phyloP scores from a whole-genome alignment of 2,329 filamentous ascomycete species.

The Clonostachys solani region DNA sequence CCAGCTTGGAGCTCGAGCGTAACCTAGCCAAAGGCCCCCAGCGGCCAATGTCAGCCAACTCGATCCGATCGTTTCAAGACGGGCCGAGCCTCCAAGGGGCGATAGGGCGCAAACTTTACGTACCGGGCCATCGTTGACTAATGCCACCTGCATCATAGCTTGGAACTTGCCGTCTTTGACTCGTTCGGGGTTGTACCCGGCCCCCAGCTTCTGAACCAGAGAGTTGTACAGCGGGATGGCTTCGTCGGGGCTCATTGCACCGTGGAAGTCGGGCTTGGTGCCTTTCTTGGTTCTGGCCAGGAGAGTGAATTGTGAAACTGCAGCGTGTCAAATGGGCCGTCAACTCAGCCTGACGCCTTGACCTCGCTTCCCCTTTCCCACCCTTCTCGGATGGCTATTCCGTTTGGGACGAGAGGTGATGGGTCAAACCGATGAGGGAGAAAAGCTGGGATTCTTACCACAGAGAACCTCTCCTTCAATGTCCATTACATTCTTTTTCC shows the following conservation, averaged over 20 bases:
- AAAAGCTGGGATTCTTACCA: slow-evolving; percentile 46
- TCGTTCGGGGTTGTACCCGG: slow-evolving; percentile 65
- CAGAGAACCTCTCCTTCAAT: slow-evolving; percentile 92
- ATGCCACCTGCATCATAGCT: slow-evolving; percentile 96
- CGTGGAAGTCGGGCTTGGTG: slow-evolving; percentile 92
- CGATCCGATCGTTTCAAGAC: background rate
- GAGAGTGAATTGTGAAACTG: slow-evolving; percentile 96
- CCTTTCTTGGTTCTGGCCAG: slow-evolving; percentile 93
- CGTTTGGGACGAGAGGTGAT: too few species aligned
- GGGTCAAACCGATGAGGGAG: too few species aligned
- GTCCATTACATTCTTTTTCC: slow-evolving; percentile 87
- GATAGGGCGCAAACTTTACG: slow-evolving; percentile 9
- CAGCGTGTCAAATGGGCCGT: background rate
- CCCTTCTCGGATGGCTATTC: too few species aligned
- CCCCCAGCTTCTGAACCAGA: slow-evolving; percentile 74
- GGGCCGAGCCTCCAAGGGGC: too few species aligned
- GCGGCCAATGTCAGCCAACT: background rate
- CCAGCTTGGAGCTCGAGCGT: slow-evolving; percentile 7
- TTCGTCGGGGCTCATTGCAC: slow-evolving; percentile 72
- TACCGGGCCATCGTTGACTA: slow-evolving; percentile 81
- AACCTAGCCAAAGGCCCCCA: background rate
- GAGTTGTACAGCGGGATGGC: slow-evolving; percentile 79
- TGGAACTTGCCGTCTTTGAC: slow-evolving; percentile 97
- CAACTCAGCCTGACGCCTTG: background rate
- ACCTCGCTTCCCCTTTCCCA: too few species aligned